Evolutionary conservation across 805 yeast genomes (phyloP), one percentile per base, ranked within the genome.

Genomic region (Sungouiozyma intestinalis): DNA sequence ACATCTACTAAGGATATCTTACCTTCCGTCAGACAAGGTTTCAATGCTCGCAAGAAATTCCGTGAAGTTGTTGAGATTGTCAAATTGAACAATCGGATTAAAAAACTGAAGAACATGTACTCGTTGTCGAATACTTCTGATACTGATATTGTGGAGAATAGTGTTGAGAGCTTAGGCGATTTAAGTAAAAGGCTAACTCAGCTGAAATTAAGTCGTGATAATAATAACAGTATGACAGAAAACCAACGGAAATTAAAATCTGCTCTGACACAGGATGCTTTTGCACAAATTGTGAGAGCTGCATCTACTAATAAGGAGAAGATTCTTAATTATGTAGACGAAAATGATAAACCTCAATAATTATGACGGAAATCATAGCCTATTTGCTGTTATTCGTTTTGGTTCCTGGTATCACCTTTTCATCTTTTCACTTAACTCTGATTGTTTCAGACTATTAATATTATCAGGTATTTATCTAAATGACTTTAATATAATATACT

Each of bases 61-160:
- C 76, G 79, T 53, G 84, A 82, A 52, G 96, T 90, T 27, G 80
- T 85, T 50, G 92, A 86, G 59, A 69, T 85, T 55, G 87, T 88
- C 42, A 78, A 77, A 51, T 74, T 88, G 64, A 78, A 81, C 54
- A 87, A 86, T 63, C 74, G 84, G 58, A 77, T 88, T 59, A 68
- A 74, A 54, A 78, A 79, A 48, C 72, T 90, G 57, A 77, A 80
- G 63, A 68, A 70, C 41, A 54, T 77, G 53, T 83, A 61, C 33
- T 65, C 52, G 35, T 77, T 71, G 16, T 76, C 70, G 21, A 76
- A 70, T 40, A 67, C 60, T 15, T 40, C 55, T 13, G 61, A 48
- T 39, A 49, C 57, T n/a, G 60, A 55, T 42, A 47, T 55, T n/a
- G 62, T 54, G 29, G 62, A 52, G 16, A 46, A 46, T 33, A 37